These are phyloP conservation scores for Beta lomatogona DNA, from an alignment of 179 eudicot species.

Conservation along the genomic window DNA sequence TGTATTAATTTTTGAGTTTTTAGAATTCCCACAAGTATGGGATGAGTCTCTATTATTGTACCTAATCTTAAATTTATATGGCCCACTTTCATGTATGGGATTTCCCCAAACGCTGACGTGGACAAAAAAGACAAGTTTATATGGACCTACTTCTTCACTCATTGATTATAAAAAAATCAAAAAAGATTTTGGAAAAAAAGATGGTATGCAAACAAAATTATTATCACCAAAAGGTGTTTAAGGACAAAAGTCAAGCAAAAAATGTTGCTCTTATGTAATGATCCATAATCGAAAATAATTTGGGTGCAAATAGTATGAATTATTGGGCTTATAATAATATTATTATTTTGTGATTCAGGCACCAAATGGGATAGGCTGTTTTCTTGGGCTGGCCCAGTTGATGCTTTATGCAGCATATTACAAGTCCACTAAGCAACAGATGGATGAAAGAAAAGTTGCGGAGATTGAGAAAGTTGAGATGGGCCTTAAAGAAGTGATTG, in stretches of 20 bases:
- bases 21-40: slow-evolving; percentile 24
- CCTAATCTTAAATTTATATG: slow-evolving; percentile 13
- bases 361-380: slow-evolving; percentile 63
- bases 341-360: slow-evolving; percentile 33
- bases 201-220: background rate
- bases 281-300: slow-evolving; percentile 2
- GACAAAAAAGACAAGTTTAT: slow-evolving; percentile 1
- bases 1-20: background rate
- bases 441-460: slow-evolving; percentile 38
- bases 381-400: slow-evolving; percentile 70
- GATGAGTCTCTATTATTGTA: slow-evolving; percentile 27
- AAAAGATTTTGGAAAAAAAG: background rate
- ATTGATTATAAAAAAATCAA: background rate
- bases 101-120: slow-evolving; percentile 24
- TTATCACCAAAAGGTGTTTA: background rate
- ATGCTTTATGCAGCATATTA: slow-evolving; percentile 56
- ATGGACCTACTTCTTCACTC: slow-evolving; percentile 20
- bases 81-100: slow-evolving; percentile 13
- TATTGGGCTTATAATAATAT: background rate
- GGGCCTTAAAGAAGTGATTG: slow-evolving; percentile 42
- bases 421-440: slow-evolving; percentile 53
- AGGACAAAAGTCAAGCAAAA: slow-evolving; percentile 15
- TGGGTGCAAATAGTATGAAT: background rate
- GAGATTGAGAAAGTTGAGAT: slow-evolving; percentile 36
- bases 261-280: slow-evolving; percentile 21